These are phyloP conservation scores for Wallacemonas rigidus DNA, from an alignment of 208 protist species.

Conservation along the genomic window DNA sequence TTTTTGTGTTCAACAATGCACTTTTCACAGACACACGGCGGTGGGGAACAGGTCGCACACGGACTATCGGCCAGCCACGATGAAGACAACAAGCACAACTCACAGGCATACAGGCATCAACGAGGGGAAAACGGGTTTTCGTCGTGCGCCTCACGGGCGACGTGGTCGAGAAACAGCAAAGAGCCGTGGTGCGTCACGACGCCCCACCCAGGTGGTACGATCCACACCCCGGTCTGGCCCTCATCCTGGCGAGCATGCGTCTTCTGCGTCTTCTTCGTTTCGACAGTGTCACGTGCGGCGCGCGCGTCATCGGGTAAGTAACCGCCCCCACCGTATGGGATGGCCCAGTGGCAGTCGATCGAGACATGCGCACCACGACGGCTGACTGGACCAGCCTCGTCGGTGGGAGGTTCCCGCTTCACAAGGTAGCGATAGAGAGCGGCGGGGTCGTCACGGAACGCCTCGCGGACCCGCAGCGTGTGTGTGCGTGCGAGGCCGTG, in stretches of 20 bases:
- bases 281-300: background rate
- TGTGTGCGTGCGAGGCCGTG: background rate
- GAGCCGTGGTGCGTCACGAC: conserved; percentile 41
- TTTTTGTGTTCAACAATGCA: no score
- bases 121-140: conserved; percentile 30
- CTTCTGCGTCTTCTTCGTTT: no score
- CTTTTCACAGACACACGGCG: no score
- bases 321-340: conserved; percentile 3
- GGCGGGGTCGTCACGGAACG: background rate
- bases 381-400: background rate
- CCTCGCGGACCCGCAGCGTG: background rate
- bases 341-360: background rate
- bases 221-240: background rate
- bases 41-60: no score
- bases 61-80: no score
- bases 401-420: background rate
- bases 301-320: background rate
- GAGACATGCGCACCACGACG: background rate
- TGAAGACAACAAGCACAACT: background rate
- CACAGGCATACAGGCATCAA: conserved; percentile 7
- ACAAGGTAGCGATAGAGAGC: conserved; percentile 11
- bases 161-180: conserved; percentile 62
- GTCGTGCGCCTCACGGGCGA: conserved; percentile 67
- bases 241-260: background rate
- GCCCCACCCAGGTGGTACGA: conserved; percentile 68